A percentile compares a stretch with the other conserved stretches of the same genome.
These are phyloP conservation scores for Yamadazyma nakazawae DNA, from an alignment of 805 yeast species.

Conservation along the genomic window DNA sequence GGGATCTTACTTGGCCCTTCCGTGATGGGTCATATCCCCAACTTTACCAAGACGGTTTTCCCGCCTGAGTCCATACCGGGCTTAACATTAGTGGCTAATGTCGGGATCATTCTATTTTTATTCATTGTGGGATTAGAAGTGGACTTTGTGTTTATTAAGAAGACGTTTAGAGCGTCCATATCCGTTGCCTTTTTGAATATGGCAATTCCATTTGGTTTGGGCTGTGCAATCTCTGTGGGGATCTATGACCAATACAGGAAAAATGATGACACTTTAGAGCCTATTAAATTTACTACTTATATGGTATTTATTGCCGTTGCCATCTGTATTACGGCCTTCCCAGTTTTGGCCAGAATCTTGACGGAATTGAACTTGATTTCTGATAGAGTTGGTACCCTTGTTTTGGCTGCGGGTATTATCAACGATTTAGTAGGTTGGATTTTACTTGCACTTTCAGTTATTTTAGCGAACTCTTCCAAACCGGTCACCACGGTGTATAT, in stretches of 20 bases:
- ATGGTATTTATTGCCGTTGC: constrained; percentile 84
- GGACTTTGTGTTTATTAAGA: constrained; percentile 60
- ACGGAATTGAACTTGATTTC: constrained; percentile 68
- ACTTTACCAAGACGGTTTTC: constrained; percentile 62
- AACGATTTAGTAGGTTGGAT: constrained; percentile 84
- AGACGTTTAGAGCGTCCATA: constrained; percentile 57
- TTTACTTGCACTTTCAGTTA: constrained; percentile 68
- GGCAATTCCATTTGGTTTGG: constrained; percentile 78
- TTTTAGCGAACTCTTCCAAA: constrained; percentile 68
- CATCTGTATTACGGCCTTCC: constrained; percentile 81
- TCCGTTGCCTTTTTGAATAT: constrained; percentile 68
- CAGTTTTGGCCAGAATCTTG: constrained; percentile 75
- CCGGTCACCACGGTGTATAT: constrained; percentile 71
- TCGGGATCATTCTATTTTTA: constrained; percentile 71
- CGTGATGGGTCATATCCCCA: constrained; percentile 68
- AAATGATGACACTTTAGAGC: constrained; percentile 23
- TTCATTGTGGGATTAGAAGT: constrained; percentile 80
- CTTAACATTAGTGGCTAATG: constrained; percentile 63
- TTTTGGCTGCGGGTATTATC: constrained; percentile 79
- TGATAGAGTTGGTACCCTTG: constrained; percentile 67
- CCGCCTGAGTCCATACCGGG: constrained; percentile 62
- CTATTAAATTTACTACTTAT: constrained; percentile 63
- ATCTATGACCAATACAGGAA: constrained; percentile 54
- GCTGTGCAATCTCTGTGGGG: constrained; percentile 69
- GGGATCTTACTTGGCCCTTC: constrained; percentile 77